phyloP scores from a whole-genome alignment of 139 green algal species.

The Chlamydomonas eustigma region DNA sequence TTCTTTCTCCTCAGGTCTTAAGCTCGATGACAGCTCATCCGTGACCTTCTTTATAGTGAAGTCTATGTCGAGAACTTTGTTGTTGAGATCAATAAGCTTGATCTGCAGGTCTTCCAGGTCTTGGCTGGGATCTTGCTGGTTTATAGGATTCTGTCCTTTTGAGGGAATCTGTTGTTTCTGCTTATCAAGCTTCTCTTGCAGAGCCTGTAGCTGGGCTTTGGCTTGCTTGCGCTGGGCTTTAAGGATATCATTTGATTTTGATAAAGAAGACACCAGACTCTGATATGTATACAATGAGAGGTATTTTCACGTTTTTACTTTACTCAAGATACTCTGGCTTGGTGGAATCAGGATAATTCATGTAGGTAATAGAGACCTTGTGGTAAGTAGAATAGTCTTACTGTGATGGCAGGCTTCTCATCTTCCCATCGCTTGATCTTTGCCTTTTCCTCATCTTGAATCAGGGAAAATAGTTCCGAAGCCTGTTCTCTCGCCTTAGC shows the following conservation, averaged over 20 bases:
- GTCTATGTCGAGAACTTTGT: constrained; percentile 3
- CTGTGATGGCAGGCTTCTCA: constrained; percentile 9
- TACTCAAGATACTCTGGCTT: too few species aligned
- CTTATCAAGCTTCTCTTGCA: constrained; percentile 10
- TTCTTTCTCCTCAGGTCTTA: constrained; percentile 2
- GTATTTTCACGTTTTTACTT: too few species aligned
- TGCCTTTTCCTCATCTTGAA: constrained; percentile 20
- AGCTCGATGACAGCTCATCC: not conserved
- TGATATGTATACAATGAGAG: too few species aligned
- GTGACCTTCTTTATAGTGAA: not conserved
- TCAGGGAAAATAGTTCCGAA: not conserved
- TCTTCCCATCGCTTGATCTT: constrained; percentile 19
- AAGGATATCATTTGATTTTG: not conserved
- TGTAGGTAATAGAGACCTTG: too few species aligned
- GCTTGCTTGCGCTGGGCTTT: constrained; percentile 9
- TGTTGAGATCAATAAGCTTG: constrained; percentile 1
- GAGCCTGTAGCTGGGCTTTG: not conserved
- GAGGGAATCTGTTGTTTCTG: not conserved
- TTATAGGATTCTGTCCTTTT: not conserved
- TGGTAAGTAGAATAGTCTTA: too few species aligned
- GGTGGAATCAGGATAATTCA: too few species aligned
- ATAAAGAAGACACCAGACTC: not conserved
- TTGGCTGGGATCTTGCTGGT: not conserved
- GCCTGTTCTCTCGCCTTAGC: not conserved
- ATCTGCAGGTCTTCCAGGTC: not conserved